These are phyloP conservation scores for Phycomyces nitens DNA, from an alignment of 192 early-diverging fungal species.

Conservation along the genomic window DNA sequence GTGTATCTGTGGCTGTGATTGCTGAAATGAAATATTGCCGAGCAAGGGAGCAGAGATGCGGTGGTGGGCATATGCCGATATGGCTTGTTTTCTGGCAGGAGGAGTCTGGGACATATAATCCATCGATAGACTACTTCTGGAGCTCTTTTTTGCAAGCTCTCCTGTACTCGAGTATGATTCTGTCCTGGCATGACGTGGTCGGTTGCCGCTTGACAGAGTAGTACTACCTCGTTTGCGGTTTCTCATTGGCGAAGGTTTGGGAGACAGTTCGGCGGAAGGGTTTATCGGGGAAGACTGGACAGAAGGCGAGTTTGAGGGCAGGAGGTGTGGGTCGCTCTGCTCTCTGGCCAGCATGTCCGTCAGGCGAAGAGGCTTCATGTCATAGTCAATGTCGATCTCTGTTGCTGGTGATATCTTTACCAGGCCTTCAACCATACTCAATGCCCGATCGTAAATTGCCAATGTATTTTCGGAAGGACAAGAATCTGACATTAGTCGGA, in stretches of 20 bases:
- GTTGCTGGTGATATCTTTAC: conserved; percentile 11
- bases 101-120: not conserved
- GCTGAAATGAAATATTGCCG: not conserved
- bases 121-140: not conserved
- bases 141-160: not conserved
- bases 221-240: not conserved
- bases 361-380: not conserved
- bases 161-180: not conserved
- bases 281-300: conserved; percentile 9
- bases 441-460: not conserved
- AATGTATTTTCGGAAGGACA: not conserved
- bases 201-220: not conserved
- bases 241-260: not conserved
- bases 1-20: not conserved
- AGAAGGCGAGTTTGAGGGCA: conserved; percentile 9
- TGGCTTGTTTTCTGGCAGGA: not conserved
- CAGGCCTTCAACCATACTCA: not conserved
- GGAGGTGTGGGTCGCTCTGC: not conserved
- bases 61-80: conserved; percentile 10
- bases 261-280: conserved; percentile 4
- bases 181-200: not conserved
- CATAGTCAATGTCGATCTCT: not conserved
- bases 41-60: conserved; percentile 18
- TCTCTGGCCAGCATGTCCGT: not conserved
- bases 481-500: not conserved